Conservation (phyloP, 2,329 filamentous ascomycete genomes). For the Tolypocladium pustulatum region DNA sequence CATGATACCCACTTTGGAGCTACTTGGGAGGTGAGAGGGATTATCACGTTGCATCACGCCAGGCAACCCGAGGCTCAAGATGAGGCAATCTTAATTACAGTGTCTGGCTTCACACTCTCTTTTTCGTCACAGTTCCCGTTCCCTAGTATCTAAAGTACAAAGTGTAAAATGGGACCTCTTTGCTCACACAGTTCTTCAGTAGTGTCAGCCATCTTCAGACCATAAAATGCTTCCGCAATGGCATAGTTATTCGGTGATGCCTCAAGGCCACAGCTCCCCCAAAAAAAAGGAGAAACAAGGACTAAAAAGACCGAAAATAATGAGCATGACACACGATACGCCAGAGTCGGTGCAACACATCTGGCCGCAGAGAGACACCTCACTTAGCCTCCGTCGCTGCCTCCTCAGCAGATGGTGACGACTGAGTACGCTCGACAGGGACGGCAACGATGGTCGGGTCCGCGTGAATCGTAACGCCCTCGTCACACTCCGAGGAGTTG, state of each 20-base stretch:
- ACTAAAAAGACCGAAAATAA: conserved; percentile 1
- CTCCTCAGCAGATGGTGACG: conserved; percentile 36
- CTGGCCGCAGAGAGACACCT: not conserved
- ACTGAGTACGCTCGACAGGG: conserved; percentile 31
- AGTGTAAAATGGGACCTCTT: conserved; percentile 20
- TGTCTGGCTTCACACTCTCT: conserved; percentile 9
- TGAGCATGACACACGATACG: conserved; percentile 1
- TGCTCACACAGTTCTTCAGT: conserved; percentile 16
- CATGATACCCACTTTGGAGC: conserved; percentile 11
- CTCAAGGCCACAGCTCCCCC: conserved; percentile 10
- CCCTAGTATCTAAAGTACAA: conserved; percentile 30
- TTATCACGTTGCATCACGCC: not conserved
- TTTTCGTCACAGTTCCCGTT: conserved; percentile 13
- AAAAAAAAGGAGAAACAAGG: conserved; percentile 6
- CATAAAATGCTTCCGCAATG: conserved; percentile 25
- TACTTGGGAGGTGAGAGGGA: not conserved
- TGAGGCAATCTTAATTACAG: conserved; percentile 11
- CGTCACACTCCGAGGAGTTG: conserved; percentile 38
- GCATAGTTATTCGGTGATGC: conserved; percentile 15
- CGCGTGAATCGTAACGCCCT: conserved; percentile 43
- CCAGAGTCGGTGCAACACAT: conserved; percentile 5
- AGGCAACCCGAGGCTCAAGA: not conserved
- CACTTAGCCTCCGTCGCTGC: conserved; percentile 19
- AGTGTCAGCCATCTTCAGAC: conserved; percentile 22
- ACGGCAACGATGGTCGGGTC: conserved; percentile 33